Base-by-base conservation (phyloP, 768 basidiomycete genomes). In the Naematelia encephala region DNA sequence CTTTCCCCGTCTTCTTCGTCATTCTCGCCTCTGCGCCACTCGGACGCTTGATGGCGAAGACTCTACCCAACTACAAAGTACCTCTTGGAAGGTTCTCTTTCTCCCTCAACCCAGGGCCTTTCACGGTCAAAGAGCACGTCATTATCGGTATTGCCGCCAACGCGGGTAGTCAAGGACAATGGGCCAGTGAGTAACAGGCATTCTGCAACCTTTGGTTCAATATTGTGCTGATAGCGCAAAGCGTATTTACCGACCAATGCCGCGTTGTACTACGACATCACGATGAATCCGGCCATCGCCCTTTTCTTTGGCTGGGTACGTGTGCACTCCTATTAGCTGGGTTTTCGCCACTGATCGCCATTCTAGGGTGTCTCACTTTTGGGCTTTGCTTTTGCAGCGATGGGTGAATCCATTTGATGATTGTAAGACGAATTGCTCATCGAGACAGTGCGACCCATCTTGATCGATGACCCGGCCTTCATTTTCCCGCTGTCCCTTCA, bases 61-160 rank as follows among this genome's bases (percentile, higher is more conserved):
- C 61, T 12, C 55, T 72, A 3, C 70, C 70, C 12, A 46, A 54
- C 43, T 22, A 34, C 34, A 47, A 55, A 1, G 63, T 69, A 57
- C 58, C 23, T 4, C 30, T 69, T 14, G 64, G 62, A 21, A 67
- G 70, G 16, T 39, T 44, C n/a, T 26, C 34, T 28, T 56, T 57
- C 56, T 55, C 47, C 16, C 54, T 74, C 34, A 74, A 72, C 51
- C 72, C 74, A 10, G 74, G 64, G 21, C 56, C 45, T 0, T 77
- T 74, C 61, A 72, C 66, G 51, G 56, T 63, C 48, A 75, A 75
- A 59, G 75, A 76, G 60, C 75, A 73, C 56, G 69, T 67, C 62
- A 44, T 69, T 12, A 66, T 72, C 66, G 57, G 57, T 30, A 53
- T 59, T 25, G 50, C 50, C 1, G 57, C 57, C 0, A 59, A 59